phyloP scores from a whole-genome alignment of 345 rosid species.

The Boechera divaricarpa region DNA sequence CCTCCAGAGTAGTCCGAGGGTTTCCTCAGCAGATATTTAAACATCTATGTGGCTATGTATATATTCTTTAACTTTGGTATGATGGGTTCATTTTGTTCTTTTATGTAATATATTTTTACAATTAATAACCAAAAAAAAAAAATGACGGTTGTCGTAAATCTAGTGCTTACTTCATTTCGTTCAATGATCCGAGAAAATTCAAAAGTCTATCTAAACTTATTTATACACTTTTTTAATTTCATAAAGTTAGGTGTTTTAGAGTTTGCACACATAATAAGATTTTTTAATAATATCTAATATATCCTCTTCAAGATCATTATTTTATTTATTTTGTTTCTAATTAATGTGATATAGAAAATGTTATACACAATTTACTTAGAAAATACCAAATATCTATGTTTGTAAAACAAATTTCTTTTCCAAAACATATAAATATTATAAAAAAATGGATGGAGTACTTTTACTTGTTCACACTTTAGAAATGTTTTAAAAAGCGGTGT shows the following conservation, averaged over 20 bases:
- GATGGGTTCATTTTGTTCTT: background rate
- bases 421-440: too few species aligned
- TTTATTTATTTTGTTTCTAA: too few species aligned
- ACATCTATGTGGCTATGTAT: background rate
- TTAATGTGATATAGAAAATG: too few species aligned
- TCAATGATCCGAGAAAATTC: background rate
- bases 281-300: too few species aligned
- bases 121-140: too few species aligned
- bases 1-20: conserved; percentile 15
- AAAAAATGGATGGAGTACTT: too few species aligned
- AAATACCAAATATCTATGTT: too few species aligned
- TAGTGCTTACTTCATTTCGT: background rate
- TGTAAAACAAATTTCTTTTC: too few species aligned
- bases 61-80: background rate
- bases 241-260: background rate
- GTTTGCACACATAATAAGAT: background rate
- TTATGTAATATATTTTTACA: background rate
- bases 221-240: background rate
- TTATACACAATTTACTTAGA: too few species aligned
- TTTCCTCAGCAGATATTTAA: conserved; percentile 32
- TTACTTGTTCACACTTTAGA: too few species aligned
- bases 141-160: background rate
- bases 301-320: too few species aligned
- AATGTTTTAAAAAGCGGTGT: too few species aligned
- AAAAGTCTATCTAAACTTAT: background rate